Base-by-base conservation (phyloP, 2,329 filamentous ascomycete species). In the Fusarium subtropicale region DNA sequence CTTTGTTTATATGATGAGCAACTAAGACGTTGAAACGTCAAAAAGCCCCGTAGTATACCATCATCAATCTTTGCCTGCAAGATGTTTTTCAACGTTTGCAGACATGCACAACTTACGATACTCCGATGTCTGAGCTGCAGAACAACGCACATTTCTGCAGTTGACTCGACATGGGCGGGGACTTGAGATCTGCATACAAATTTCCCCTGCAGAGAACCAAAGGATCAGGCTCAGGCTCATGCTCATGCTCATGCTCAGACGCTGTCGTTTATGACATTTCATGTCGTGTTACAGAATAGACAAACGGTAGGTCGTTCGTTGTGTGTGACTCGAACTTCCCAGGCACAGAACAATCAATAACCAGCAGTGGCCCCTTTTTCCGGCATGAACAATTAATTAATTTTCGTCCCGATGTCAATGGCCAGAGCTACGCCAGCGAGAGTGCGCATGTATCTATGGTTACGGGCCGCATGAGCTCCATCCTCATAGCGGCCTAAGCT, bases 141-240 rank as follows among this genome's bases (percentile, higher is more conserved):
- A 64, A 56, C 61, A 65, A 67, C 48, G 68, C 66, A 71, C 63
- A 66, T 64, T 45, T 57, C 46, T 72, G 64, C 65, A 71, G 59
- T 44, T 56, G 61, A 34, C 58, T 57, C 22, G 51, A 42, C 31
- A 65, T 51, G 64, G 53, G 45, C 42, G 31, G 26, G 22, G 26
- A 22, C 45, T 38, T 69, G 70, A 26, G 60, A 74, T 74, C 69
- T 72, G 58, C 68, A 56, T 59, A 55, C 61, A 55, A 60, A 55
- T 56, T 66, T 60, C 56, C 60, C 48, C 47, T 68, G 58, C 56
- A 66, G 64, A 61, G 47, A 56, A 59, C 55, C 33, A 28, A 16
- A 41, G 18, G 18, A 18, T 18, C n/a, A 51, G 34, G 41, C 26
- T 28, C 20, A 22, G 20, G 20, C 20, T 22, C 20, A 22, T 22